Base-by-base conservation (phyloP, 2,329 filamentous ascomycete genomes). In the Claviceps humidiphila region DNA sequence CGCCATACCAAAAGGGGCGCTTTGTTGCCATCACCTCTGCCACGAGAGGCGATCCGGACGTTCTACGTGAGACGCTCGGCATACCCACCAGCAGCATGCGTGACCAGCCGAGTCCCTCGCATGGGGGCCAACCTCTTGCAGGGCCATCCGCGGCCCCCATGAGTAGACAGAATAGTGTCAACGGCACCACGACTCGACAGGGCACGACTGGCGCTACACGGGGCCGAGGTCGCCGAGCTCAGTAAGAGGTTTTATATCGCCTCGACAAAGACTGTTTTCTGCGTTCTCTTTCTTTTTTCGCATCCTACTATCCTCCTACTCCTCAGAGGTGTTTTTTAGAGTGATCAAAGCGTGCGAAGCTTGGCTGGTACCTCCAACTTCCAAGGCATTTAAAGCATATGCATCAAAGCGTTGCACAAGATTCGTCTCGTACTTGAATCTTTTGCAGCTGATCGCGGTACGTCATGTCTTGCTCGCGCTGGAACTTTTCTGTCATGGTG, bases 361-460 rank as follows among this genome's bases (percentile, higher is more conserved):
- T 82, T 79, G 50, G 77, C 74, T 56, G 89, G 81, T 53, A 86
- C 80, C 56, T 89, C 26, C 26, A 4, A 11, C 30, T 34, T 34
- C 84, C 47, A 95, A 75, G 48, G 87, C 81, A 55, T 81, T 78
- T 55, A 82, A 75, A 50, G 77, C 74, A 66, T 95, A 94, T 1
- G 87, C 85, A 62, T 95, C 85, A 51, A 93, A 87, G 59, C 87
- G 83, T 66, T 88, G 83, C 58, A 95, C 88, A 46, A 95, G 77
- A 54, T 80, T 87, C 70, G 90, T 89, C 67, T 95, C 90, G 58
- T 88, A 83, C 69, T 96, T 96, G 90, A 17, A 96, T 81, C 58
- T 87, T 88, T 62, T 93, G 85, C 2, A 96, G 78, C 68, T 96
- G 89, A 58, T 93, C 87, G 56, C 90, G 82, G 68, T 95, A 97